Evolutionary conservation across 305 asterid genomes (phyloP).

Genomic region (Fraxinus xanthoxyloides): DNA sequence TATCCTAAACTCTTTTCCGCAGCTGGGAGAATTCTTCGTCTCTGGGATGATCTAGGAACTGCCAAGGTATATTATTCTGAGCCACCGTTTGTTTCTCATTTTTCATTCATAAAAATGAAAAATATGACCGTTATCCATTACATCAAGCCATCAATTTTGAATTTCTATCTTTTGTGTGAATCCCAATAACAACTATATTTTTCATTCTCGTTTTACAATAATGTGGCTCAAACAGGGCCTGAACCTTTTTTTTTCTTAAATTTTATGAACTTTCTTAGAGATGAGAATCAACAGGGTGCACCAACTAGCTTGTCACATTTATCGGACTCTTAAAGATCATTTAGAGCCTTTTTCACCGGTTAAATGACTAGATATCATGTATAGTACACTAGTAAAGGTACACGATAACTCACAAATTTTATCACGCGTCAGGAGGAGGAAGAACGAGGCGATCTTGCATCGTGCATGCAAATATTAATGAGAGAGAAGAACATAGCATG

Average conservation of each 20-base stretch:
- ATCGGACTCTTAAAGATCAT: background rate
- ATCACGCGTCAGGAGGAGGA: conserved; percentile 48
- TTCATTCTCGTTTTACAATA: too few relatives aligned
- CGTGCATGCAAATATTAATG: conserved; percentile 55
- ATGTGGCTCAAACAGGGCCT: too few relatives aligned
- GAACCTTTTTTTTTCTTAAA: too few relatives aligned
- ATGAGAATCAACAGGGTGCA: background rate
- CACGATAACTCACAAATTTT: background rate
- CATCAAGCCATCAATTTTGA: too few relatives aligned
- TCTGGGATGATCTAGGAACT: conserved; percentile 79
- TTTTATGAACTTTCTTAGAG: background rate
- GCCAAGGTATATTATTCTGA: conserved; percentile 38
- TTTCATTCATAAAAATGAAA: too few relatives aligned
- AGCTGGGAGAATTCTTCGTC: conserved; percentile 67
- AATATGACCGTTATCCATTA: too few relatives aligned
- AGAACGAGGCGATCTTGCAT: conserved; percentile 64
- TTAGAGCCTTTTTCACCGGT: too few relatives aligned
- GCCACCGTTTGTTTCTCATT: too few relatives aligned
- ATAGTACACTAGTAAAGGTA: conserved; percentile 29
- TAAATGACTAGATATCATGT: too few relatives aligned
- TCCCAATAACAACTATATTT: too few relatives aligned
- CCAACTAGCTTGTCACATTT: background rate
- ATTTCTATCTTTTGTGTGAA: too few relatives aligned
- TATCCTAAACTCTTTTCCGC: conserved; percentile 54
- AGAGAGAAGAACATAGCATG: conserved; percentile 40